Conservation (phyloP, 768 basidiomycete genomes). For the Leucocoprinus sp. region DNA sequence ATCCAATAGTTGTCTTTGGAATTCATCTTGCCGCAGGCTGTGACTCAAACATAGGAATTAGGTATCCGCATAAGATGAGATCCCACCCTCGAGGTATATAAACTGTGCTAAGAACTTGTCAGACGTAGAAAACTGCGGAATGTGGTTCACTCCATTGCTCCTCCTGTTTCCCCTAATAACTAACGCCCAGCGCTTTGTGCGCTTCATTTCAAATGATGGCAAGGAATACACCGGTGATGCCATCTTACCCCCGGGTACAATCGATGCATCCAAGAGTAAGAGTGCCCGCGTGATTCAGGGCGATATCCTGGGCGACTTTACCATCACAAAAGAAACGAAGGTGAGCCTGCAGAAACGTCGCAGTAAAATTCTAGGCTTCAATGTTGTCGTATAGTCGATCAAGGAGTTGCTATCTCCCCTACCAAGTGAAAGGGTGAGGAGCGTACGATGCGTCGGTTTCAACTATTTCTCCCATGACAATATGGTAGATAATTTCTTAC, state of each 20-base stretch:
- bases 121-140: not conserved
- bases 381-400: conserved; percentile 19
- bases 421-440: conserved; percentile 23
- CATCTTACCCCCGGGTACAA: conserved; percentile 22
- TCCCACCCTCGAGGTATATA: not conserved
- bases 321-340: conserved; percentile 27
- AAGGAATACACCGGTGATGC: conserved; percentile 31
- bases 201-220: conserved; percentile 30
- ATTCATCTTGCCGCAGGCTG: conserved; percentile 1
- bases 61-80: not conserved
- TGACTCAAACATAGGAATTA: not conserved
- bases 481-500: conserved; percentile 15
- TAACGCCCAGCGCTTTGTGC: conserved; percentile 28
- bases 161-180: conserved; percentile 15
- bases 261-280: conserved; percentile 26
- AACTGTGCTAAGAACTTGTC: not conserved
- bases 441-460: conserved; percentile 29
- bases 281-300: conserved; percentile 26
- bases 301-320: conserved; percentile 28
- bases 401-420: conserved; percentile 27
- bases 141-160: conserved; percentile 10
- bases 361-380: not conserved
- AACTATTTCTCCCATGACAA: conserved; percentile 29
- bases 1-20: too few relatives aligned
- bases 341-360: conserved; percentile 13